phyloP scores from a whole-genome alignment of 805 yeast genomes.

The Kazachstania bromeliacearum region DNA sequence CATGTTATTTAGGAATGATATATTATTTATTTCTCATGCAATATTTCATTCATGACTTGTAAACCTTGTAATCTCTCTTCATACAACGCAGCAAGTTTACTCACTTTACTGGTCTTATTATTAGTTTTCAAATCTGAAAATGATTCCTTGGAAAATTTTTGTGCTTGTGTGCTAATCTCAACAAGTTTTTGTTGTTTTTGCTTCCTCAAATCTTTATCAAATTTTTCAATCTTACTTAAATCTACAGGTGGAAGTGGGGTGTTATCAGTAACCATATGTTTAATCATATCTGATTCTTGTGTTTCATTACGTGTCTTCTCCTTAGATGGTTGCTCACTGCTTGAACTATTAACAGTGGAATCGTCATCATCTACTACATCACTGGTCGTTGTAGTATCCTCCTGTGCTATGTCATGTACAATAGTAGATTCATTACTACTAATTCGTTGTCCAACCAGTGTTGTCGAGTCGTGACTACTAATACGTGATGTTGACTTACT shows the following conservation, averaged over 20 bases:
- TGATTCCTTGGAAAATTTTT: slow-evolving; percentile 29
- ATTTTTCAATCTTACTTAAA: slow-evolving; percentile 18
- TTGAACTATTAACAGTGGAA: background rate
- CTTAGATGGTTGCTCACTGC: background rate
- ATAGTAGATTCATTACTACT: background rate
- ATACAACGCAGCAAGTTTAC: slow-evolving; percentile 51
- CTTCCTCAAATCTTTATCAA: slow-evolving; percentile 22
- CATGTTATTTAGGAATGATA: too few relatives aligned
- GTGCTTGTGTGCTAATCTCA: slow-evolving; percentile 7
- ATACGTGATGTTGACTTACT: too few relatives aligned
- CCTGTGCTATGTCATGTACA: background rate
- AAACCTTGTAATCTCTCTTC: slow-evolving; percentile 45
- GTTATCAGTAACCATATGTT: slow-evolving; percentile 10
- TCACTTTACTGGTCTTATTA: slow-evolving; percentile 53
- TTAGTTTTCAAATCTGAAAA: slow-evolving; percentile 39
- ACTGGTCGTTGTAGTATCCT: background rate
- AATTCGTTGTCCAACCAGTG: too few relatives aligned
- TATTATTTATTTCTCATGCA: slow-evolving; percentile 12
- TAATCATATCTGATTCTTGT: slow-evolving; percentile 5
- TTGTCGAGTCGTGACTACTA: too few relatives aligned
- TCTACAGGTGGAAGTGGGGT: slow-evolving; percentile 1
- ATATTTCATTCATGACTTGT: slow-evolving; percentile 30
- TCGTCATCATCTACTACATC: background rate
- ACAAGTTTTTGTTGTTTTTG: slow-evolving; percentile 5
- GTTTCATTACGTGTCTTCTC: too few relatives aligned